phyloP scores from a whole-genome alignment of 495 filamentous ascomycete genomes.

The Apiosordaria backusii region DNA sequence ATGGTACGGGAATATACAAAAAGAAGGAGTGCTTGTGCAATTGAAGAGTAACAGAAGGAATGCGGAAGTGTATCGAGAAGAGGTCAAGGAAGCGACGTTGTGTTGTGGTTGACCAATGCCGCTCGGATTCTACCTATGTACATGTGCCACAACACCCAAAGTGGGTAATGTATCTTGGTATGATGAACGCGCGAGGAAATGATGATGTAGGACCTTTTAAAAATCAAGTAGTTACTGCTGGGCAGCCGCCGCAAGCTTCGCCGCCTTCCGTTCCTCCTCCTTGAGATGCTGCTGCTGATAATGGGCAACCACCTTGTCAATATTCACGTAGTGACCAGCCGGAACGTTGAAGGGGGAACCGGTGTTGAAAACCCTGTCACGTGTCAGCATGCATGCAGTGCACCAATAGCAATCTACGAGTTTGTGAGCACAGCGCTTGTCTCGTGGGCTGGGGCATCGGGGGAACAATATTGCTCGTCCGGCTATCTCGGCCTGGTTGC shows the following conservation, averaged over 20 bases:
- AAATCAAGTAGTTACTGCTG: constrained; percentile 18
- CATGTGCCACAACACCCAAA: constrained; percentile 24
- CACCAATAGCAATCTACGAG: constrained; percentile 12
- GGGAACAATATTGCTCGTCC: background rate
- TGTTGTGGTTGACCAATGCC: constrained; percentile 18
- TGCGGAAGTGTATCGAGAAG: background rate
- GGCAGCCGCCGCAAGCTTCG: constrained; percentile 36
- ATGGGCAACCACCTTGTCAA: constrained; percentile 47
- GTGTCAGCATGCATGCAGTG: constrained; percentile 25
- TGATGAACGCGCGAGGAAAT: constrained; percentile 6
- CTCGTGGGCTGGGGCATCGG: background rate
- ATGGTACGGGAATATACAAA: background rate
- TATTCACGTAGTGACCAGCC: constrained; percentile 41
- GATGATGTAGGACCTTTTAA: background rate
- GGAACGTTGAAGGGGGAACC: constrained; percentile 45
- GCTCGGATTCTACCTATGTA: constrained; percentile 23
- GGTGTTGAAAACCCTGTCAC: constrained; percentile 41
- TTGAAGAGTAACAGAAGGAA: background rate
- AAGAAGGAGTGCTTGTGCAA: constrained; percentile 2
- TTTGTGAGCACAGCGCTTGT: background rate
- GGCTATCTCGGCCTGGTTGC: background rate
- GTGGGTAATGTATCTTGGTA: constrained; percentile 11
- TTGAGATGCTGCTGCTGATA: constrained; percentile 44
- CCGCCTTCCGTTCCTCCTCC: constrained; percentile 45
- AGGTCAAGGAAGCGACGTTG: constrained; percentile 8